phyloP scores from a whole-genome alignment of 176 grass and related monocot species.

The Oryza glumipatula region DNA sequence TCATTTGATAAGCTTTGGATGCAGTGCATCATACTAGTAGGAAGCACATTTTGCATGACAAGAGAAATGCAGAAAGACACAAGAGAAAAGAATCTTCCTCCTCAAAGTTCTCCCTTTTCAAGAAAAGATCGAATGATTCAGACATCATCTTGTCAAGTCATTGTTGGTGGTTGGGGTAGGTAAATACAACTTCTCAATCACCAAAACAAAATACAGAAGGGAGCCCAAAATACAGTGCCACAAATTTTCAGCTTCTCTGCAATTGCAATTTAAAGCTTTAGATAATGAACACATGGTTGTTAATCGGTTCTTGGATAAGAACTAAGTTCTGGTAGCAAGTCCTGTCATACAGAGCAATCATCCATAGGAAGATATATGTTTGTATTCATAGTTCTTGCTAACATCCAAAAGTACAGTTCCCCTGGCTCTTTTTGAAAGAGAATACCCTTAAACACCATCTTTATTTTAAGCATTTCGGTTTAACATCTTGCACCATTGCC shows the following conservation, averaged over 20 bases:
- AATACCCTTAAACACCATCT: background rate
- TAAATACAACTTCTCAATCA: slow-evolving; percentile 16
- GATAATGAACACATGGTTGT: slow-evolving; percentile 16
- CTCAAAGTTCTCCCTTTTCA: slow-evolving; percentile 22
- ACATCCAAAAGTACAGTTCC: slow-evolving; percentile 3
- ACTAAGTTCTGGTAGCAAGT: slow-evolving; percentile 25
- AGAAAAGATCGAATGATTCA: slow-evolving; percentile 20
- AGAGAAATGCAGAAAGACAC: slow-evolving; percentile 10
- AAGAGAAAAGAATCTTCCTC: slow-evolving; percentile 22
- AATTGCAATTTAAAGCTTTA: background rate
- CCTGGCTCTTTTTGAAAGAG: slow-evolving; percentile 1
- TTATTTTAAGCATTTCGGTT: background rate
- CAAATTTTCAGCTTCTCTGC: background rate
- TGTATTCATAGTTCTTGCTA: slow-evolving; percentile 16
- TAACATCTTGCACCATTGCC: background rate
- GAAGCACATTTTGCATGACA: slow-evolving; percentile 35
- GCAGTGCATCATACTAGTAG: background rate
- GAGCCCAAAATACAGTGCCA: background rate
- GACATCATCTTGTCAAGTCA: slow-evolving; percentile 23
- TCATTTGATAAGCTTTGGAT: slow-evolving; percentile 18
- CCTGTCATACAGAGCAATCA: slow-evolving; percentile 4
- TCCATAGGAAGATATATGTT: background rate
- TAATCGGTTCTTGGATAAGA: background rate
- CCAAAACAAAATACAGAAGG: background rate
- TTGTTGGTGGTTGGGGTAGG: background rate